These are phyloP conservation scores for Ustilago xerochloae DNA, from an alignment of 1,284 basidiomycete species.

Conservation along the genomic window DNA sequence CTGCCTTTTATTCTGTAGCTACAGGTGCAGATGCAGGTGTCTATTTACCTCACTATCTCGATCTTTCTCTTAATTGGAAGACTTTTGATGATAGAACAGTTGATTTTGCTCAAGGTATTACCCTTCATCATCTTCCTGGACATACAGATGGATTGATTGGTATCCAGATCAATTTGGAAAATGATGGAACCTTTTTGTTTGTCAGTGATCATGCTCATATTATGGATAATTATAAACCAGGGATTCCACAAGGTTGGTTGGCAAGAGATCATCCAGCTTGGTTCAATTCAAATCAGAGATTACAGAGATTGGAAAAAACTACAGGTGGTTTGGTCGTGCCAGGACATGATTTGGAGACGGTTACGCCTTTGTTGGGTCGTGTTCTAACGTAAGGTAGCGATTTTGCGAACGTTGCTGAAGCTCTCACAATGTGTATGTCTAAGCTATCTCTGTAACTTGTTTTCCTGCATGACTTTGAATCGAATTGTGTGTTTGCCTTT, in stretches of 20 bases:
- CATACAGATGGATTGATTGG: conserved; percentile 64
- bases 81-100: conserved; percentile 58
- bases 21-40: conserved; percentile 59
- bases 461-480: no score
- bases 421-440: background rate
- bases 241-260: conserved; percentile 58
- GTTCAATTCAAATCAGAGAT: conserved; percentile 58
- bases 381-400: conserved; percentile 23
- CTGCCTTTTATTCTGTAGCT: conserved; percentile 56
- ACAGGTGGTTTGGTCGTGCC: conserved; percentile 51
- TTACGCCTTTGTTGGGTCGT: conserved; percentile 32
- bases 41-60: conserved; percentile 56
- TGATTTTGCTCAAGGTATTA: conserved; percentile 61
- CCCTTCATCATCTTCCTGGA: conserved; percentile 62
- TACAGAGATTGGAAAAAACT: conserved; percentile 53
- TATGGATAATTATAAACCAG: conserved; percentile 56
- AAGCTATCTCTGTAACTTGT: no score
- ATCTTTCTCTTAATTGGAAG: conserved; percentile 61
- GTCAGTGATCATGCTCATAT: conserved; percentile 54
- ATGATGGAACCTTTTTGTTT: conserved; percentile 57
- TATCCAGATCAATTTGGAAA: conserved; percentile 58
- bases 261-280: conserved; percentile 56
- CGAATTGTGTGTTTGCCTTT: no score
- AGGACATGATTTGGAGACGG: conserved; percentile 48
- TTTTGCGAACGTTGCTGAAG: background rate